phyloP scores from a whole-genome alignment of 306 rosid genomes.

The Corylus heterophylla region DNA sequence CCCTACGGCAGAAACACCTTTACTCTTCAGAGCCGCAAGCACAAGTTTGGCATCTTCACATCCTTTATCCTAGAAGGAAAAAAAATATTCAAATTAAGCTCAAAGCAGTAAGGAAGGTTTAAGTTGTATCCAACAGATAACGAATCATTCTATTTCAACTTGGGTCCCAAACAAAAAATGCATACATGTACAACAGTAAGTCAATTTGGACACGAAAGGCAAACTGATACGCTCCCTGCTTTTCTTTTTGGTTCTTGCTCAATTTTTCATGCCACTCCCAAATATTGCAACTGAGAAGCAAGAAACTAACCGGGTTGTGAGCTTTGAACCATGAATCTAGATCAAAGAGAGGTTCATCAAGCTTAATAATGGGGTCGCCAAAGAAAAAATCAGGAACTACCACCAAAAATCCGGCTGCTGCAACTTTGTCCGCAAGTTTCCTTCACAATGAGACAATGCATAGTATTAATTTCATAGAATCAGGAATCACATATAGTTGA shows the following conservation, averaged over 20 bases:
- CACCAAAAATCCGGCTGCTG: constrained; percentile 53
- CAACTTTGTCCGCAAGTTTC: constrained; percentile 62
- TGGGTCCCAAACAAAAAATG: neutral
- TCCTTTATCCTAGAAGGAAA: constrained; percentile 47
- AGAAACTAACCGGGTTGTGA: constrained; percentile 45
- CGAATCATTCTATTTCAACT: neutral
- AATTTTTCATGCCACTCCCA: neutral
- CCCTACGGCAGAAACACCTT: constrained; percentile 52
- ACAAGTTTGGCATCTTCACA: constrained; percentile 47
- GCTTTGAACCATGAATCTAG: constrained; percentile 31
- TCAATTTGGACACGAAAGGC: neutral
- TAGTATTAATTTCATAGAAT: neutral
- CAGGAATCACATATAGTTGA: neutral
- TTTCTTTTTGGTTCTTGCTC: neutral
- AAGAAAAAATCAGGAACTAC: constrained; percentile 63
- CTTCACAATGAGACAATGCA: constrained; percentile 35
- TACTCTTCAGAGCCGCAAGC: constrained; percentile 51
- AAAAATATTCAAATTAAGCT: neutral
- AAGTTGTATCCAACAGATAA: neutral
- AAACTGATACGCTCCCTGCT: neutral
- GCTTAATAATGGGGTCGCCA: constrained; percentile 39
- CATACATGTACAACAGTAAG: neutral
- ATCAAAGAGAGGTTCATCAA: constrained; percentile 33
- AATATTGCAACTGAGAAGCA: neutral
- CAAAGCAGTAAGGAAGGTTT: neutral